phyloP scores from a whole-genome alignment of 148 eudicot genomes.

The Dianthus caryophyllus region DNA sequence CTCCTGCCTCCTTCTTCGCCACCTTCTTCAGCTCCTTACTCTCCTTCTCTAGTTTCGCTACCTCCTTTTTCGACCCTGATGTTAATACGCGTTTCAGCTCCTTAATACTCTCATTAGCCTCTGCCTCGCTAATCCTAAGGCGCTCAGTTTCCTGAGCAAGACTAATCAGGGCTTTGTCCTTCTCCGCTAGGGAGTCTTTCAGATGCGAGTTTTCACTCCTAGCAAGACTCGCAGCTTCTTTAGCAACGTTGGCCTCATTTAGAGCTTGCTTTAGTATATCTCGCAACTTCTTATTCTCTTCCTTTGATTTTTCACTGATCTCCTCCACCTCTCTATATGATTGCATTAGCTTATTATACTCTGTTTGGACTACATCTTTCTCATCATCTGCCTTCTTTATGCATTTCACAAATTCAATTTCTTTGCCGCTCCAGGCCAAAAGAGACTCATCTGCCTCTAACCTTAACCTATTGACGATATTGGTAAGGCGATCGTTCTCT shows the following conservation, averaged over 20 bases:
- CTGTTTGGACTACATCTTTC: constrained; percentile 30
- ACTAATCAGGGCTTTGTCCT: constrained; percentile 52
- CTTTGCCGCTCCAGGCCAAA: constrained; percentile 71
- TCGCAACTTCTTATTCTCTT: constrained; percentile 60
- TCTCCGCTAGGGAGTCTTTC: constrained; percentile 49
- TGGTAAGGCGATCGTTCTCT: constrained; percentile 48
- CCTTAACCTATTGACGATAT: constrained; percentile 52
- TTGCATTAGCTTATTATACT: constrained; percentile 30
- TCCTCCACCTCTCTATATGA: constrained; percentile 32
- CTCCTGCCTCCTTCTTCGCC: constrained; percentile 27
- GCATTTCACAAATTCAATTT: constrained; percentile 64
- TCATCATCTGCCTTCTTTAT: constrained; percentile 74
- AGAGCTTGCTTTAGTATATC: constrained; percentile 80
- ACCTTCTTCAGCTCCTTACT: constrained; percentile 26
- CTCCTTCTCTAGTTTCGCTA: constrained; percentile 25
- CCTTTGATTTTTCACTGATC: constrained; percentile 35
- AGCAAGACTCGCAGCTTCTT: constrained; percentile 76
- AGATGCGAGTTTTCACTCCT: constrained; percentile 57
- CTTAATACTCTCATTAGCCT: constrained; percentile 53
- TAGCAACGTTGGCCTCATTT: constrained; percentile 75
- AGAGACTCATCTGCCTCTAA: constrained; percentile 70
- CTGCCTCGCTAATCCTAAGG: constrained; percentile 53
- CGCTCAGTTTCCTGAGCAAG: constrained; percentile 66
- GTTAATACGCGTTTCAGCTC: constrained; percentile 47
- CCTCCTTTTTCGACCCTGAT: constrained; percentile 28